Conservation (phyloP, 2,329 filamentous ascomycete genomes). For the Reticulascus tulasneorum region DNA sequence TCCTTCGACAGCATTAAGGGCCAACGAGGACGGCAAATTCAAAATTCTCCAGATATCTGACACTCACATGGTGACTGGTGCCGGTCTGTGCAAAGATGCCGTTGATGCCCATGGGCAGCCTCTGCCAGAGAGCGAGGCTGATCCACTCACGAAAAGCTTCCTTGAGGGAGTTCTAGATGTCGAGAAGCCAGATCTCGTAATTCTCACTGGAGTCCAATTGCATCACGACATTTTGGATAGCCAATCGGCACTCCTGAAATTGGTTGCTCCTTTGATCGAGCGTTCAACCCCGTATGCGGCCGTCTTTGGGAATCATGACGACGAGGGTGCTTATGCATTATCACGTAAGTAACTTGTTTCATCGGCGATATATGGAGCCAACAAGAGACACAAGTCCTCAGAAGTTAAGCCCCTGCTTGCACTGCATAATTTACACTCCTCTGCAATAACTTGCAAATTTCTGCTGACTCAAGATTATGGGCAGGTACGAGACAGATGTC, state of each 20-base stretch:
- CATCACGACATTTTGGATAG: too few relatives aligned
- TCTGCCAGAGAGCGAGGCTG: conserved; percentile 78
- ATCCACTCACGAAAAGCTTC: conserved; percentile 87
- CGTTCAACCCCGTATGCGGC: conserved; percentile 86
- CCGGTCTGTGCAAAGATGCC: conserved; percentile 79
- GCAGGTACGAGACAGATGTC: too few relatives aligned
- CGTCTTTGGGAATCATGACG: conserved; percentile 97
- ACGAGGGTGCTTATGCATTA: too few relatives aligned
- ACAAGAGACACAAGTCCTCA: too few relatives aligned
- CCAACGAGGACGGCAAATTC: conserved; percentile 87
- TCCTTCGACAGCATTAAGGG: too few relatives aligned
- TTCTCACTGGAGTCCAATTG: conserved; percentile 91
- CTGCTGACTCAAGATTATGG: too few relatives aligned
- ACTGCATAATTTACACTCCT: too few relatives aligned
- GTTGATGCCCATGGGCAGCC: too few relatives aligned
- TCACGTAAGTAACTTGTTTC: too few relatives aligned
- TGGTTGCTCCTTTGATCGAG: conserved; percentile 75
- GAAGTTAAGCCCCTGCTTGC: too few relatives aligned
- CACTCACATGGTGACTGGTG: conserved; percentile 84
- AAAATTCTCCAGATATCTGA: conserved; percentile 96
- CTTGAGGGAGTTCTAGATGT: conserved; percentile 78
- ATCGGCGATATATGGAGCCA: conserved; percentile 66
- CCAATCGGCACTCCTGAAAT: conserved; percentile 82
- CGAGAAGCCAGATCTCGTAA: conserved; percentile 87
- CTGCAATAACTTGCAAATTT: too few relatives aligned